Conservation (phyloP, 139 green algal species). For the Diplosphaera chodatii region DNA sequence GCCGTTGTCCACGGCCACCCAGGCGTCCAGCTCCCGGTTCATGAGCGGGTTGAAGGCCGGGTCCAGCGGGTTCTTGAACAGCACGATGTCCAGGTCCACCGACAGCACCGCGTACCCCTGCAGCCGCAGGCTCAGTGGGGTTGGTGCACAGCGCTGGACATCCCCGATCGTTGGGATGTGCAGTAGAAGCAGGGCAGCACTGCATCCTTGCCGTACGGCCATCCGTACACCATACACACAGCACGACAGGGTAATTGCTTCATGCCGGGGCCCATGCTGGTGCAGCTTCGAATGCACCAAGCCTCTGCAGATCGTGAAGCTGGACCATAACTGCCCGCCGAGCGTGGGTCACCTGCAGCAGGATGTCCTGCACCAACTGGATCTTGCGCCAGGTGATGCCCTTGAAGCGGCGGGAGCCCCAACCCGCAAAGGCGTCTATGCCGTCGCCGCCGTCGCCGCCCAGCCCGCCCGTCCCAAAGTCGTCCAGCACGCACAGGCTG, state of each 20-base stretch:
- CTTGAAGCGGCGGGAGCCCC: not conserved
- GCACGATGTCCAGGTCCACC: not conserved
- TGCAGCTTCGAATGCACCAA: too few species aligned
- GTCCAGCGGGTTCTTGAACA: conserved; percentile 1
- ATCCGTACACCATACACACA: too few species aligned
- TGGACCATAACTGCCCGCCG: too few species aligned
- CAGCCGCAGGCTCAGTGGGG: too few species aligned
- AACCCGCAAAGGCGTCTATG: not conserved
- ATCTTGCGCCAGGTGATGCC: conserved; percentile 1
- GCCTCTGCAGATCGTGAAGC: too few species aligned
- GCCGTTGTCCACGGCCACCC: not conserved
- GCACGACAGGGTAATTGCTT: too few species aligned
- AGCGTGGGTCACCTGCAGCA: not conserved
- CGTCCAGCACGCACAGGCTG: not conserved
- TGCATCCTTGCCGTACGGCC: too few species aligned
- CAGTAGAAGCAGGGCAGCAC: too few species aligned
- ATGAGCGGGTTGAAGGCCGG: not conserved
- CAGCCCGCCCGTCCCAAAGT: not conserved
- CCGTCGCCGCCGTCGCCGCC: too few species aligned
- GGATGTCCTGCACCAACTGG: not conserved
- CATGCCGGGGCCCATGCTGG: too few species aligned
- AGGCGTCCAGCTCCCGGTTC: not conserved
- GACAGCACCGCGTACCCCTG: not conserved
- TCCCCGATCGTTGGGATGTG: too few species aligned
- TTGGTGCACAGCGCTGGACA: too few species aligned